Base-by-base conservation (phyloP, 345 rosid species). In the Gossypioides kirkii region DNA sequence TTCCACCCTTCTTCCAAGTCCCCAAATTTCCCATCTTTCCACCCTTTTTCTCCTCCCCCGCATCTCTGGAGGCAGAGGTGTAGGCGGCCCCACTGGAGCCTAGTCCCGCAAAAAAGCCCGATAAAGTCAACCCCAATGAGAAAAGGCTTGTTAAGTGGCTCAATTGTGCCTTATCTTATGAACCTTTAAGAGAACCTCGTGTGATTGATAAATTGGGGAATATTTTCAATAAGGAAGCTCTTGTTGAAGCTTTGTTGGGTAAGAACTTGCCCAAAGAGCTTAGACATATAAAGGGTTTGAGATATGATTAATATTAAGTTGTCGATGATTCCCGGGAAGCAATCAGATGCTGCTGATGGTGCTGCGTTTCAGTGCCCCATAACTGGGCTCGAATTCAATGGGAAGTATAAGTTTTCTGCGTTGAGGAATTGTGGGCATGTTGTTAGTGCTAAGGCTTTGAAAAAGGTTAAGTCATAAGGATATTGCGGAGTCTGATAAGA, bases 1-100 rank as follows among this genome's bases (percentile, higher is more conserved):
- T 46, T 85, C 87, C 11, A 78, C 85, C 38, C 82, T 70, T 22
- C 71, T 88, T 61, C 76, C 72, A 20, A 75, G 75, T 43, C 86
- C 87, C 17, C 77, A 76, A 9, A 79, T 91, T 16, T 52, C 92
- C 59, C 77, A 86, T 42, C 79, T 93, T 1, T 89, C 94, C 7
- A 88, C 90, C 43, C 86, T 93, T 52, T 32, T 80, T 25, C 73
- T 95, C 18, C 80, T 63, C 54, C 78, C 85, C 36, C 92, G 93
- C 32, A 83, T 90, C 78, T 78, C 52, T 14, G 99, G 91, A 16
- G 98, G 99, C 20, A 98, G 99, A 1, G 99, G 99, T n/a, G 97
- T 91, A 80, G 98, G 99, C n/a, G 99, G 99, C 10, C 94, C 98
- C 3, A 95, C 99, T 0, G 98, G 98, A 12, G 98, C 98, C 0